phyloP scores from a whole-genome alignment of 2,329 filamentous ascomycete species.

The Cercospora sojina region DNA sequence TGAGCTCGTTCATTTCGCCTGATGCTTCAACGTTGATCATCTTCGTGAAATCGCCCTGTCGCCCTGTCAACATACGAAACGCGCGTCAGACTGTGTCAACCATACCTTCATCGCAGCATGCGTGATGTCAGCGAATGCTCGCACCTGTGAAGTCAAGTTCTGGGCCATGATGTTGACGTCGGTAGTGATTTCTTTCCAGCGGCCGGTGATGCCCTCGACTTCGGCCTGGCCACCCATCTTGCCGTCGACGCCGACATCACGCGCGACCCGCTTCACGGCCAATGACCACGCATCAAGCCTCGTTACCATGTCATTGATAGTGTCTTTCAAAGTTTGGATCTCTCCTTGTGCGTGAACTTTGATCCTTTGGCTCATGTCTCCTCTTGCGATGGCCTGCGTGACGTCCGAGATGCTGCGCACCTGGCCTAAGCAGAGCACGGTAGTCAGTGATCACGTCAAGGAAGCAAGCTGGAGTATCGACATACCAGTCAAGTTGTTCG shows the following conservation, averaged over 20 bases:
- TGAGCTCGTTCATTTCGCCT: slow-evolving; percentile 98
- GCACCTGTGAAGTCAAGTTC: slow-evolving; percentile 89
- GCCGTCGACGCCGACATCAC: slow-evolving; percentile 94
- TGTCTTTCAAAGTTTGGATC: slow-evolving; percentile 89
- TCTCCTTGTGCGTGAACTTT: slow-evolving; percentile 94
- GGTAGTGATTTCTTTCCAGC: slow-evolving; percentile 98
- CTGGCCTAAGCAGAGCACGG: slow-evolving; percentile 43
- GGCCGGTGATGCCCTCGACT: slow-evolving; percentile 84
- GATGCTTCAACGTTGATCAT: slow-evolving; percentile 95
- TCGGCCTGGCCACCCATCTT: slow-evolving; percentile 99
- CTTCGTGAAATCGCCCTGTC: slow-evolving; percentile 85
- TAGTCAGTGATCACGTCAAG: not conserved
- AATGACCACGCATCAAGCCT: slow-evolving; percentile 93
- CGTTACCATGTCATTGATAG: slow-evolving; percentile 98
- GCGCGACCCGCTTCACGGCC: slow-evolving; percentile 90
- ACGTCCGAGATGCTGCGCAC: slow-evolving; percentile 91
- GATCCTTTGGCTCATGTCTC: slow-evolving; percentile 94
- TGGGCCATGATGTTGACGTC: slow-evolving; percentile 90
- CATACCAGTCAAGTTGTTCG: slow-evolving; percentile 57
- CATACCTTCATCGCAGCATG: slow-evolving; percentile 78
- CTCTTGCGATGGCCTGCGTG: slow-evolving; percentile 91
- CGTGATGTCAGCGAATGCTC: slow-evolving; percentile 97
- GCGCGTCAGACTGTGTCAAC: not conserved
- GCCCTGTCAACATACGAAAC: not conserved
- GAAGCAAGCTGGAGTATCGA: not conserved